phyloP scores from a whole-genome alignment of 345 rosid species.

The Eucalyptus polyanthemos region DNA sequence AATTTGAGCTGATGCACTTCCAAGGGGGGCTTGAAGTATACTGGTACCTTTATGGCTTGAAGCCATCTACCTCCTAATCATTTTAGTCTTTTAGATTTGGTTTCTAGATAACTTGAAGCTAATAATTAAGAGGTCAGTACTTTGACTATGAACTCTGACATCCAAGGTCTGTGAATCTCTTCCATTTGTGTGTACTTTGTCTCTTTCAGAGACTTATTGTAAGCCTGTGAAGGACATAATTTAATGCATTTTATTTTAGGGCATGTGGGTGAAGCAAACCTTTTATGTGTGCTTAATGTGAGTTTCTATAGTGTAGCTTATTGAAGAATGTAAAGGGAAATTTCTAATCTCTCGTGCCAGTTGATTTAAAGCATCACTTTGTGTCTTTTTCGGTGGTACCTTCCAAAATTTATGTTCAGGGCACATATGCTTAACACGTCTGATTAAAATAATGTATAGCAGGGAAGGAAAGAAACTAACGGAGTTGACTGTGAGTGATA shows the following conservation, averaged over 20 bases:
- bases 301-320: background rate
- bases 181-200: background rate
- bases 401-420: background rate
- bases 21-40: background rate
- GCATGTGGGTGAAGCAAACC: background rate
- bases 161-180: background rate
- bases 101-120: background rate
- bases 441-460: background rate
- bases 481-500: slow-evolving; percentile 67
- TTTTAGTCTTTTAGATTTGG: background rate
- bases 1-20: background rate
- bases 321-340: background rate
- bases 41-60: background rate
- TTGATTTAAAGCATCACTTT: background rate
- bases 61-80: background rate
- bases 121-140: background rate
- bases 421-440: background rate
- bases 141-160: background rate
- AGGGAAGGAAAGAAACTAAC: slow-evolving; percentile 59
- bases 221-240: background rate
- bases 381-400: background rate
- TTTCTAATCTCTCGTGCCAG: background rate
- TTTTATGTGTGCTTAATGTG: background rate
- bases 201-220: background rate
- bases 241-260: background rate